phyloP scores from a whole-genome alignment of 768 basidiomycete genomes.

The Leccinum ochraceum region DNA sequence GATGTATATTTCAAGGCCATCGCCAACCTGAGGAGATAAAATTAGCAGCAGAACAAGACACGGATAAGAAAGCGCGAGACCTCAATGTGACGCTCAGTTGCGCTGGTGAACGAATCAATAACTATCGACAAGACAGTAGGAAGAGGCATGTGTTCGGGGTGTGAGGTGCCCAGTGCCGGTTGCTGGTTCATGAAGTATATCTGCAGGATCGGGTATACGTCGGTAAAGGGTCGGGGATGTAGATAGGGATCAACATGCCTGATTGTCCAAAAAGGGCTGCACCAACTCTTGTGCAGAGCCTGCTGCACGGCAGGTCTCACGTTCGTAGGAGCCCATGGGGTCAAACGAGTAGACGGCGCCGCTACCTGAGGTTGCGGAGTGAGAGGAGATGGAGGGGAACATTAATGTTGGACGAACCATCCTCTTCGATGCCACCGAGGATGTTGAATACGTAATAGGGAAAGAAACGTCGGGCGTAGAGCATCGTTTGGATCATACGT shows the following conservation, averaged over 20 bases:
- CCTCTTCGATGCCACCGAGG: conserved; percentile 93
- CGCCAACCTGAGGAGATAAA: conserved; percentile 68
- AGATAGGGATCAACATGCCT: conserved; percentile 56
- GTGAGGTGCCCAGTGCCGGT: conserved; percentile 66
- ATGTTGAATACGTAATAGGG: conserved; percentile 98
- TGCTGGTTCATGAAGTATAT: conserved; percentile 98
- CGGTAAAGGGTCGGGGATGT: conserved; percentile 48
- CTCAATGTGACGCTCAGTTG: conserved; percentile 98
- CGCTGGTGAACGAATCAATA: conserved; percentile 94
- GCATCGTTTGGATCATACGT: conserved; percentile 97
- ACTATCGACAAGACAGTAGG: conserved; percentile 80
- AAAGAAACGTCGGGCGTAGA: conserved; percentile 96
- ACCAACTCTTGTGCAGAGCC: conserved; percentile 94
- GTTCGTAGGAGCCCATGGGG: conserved; percentile 97
- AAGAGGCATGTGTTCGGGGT: conserved; percentile 83
- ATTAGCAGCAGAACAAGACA: conserved; percentile 4
- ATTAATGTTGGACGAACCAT: conserved; percentile 58
- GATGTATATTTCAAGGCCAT: conserved; percentile 91
- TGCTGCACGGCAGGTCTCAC: conserved; percentile 94
- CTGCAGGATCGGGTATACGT: conserved; percentile 53
- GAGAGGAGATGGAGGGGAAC: conserved; percentile 1
- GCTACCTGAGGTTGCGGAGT: conserved; percentile 53
- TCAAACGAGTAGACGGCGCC: conserved; percentile 99
- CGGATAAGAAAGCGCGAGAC: conserved; percentile 41
- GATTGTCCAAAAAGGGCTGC: conserved; percentile 98